phyloP scores from a whole-genome alignment of 2,329 filamentous ascomycete genomes.

The Venturia asperata region DNA sequence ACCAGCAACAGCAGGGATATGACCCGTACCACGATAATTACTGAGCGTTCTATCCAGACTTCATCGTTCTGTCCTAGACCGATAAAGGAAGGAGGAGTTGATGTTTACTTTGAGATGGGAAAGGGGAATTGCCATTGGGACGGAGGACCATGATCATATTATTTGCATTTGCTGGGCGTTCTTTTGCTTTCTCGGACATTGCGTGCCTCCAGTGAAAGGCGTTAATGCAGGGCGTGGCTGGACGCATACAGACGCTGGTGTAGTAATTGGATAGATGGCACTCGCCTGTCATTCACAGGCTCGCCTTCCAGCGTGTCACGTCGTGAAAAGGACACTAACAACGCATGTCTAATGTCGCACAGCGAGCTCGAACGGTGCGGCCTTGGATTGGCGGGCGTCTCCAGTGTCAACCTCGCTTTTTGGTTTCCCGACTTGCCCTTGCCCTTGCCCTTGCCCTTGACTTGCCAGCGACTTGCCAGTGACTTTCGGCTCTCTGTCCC shows the following conservation, averaged over 20 bases:
- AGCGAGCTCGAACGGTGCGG: neutral
- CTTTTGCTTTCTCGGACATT: neutral
- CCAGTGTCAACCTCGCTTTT: neutral
- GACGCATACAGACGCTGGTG: neutral
- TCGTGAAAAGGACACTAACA: neutral
- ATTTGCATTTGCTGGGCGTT: constrained; percentile 6
- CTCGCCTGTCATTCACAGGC: neutral
- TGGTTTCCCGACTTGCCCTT: neutral
- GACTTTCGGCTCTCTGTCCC: too few relatives aligned
- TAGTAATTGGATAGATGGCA: constrained; percentile 7
- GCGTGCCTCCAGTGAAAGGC: neutral
- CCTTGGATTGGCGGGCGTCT: neutral
- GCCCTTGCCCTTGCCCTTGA: neutral
- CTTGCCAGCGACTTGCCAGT: too few relatives aligned
- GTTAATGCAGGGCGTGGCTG: neutral
- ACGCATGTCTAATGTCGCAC: constrained; percentile 4
- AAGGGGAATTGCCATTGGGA: constrained; percentile 9
- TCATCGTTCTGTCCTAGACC: constrained; percentile 26
- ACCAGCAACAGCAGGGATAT: constrained; percentile 30
- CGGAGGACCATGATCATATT: constrained; percentile 5
- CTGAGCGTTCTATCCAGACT: neutral
- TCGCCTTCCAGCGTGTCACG: neutral
- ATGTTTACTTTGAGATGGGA: constrained; percentile 19
- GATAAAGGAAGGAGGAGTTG: constrained; percentile 22
- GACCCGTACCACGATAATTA: constrained; percentile 34